These are phyloP conservation scores for Fusarium caatingaense DNA, from an alignment of 2,329 filamentous ascomycete species.

Conservation along the genomic window DNA sequence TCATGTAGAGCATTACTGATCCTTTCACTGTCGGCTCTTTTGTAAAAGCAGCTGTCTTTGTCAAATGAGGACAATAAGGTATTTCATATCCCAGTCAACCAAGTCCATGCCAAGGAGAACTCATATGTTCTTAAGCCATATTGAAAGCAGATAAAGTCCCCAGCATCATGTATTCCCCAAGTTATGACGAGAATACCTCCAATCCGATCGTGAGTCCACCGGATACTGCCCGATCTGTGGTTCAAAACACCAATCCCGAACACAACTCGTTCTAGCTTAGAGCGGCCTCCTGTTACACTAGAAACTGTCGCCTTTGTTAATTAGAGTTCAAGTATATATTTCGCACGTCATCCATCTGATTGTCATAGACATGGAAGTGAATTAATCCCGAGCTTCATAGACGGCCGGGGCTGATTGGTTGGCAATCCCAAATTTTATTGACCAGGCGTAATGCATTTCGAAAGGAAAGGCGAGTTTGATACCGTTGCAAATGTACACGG, in stretches of 20 bases:
- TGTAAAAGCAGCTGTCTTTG: not conserved
- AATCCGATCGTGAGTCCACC: not conserved
- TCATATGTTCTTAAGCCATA: too few species aligned
- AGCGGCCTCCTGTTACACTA: not conserved
- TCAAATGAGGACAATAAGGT: not conserved
- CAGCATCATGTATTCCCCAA: not conserved
- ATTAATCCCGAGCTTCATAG: not conserved
- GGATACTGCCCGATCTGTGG: not conserved
- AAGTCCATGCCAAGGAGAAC: not conserved
- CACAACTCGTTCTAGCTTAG: not conserved
- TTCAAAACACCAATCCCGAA: not conserved
- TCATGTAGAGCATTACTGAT: not conserved
- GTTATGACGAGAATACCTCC: not conserved
- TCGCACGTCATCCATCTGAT: not conserved
- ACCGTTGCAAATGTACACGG: not conserved
- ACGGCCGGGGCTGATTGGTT: not conserved
- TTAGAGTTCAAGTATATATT: not conserved
- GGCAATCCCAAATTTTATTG: too few species aligned
- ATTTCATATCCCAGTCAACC: not conserved
- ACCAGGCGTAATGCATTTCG: not conserved
- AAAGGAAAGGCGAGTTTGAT: not conserved
- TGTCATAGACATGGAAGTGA: not conserved
- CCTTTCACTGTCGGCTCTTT: fast-evolving
- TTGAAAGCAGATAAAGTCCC: too few species aligned
- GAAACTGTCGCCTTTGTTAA: not conserved